These are phyloP conservation scores for Corylus heterophylla DNA, from an alignment of 306 rosid genomes.

Conservation along the genomic window DNA sequence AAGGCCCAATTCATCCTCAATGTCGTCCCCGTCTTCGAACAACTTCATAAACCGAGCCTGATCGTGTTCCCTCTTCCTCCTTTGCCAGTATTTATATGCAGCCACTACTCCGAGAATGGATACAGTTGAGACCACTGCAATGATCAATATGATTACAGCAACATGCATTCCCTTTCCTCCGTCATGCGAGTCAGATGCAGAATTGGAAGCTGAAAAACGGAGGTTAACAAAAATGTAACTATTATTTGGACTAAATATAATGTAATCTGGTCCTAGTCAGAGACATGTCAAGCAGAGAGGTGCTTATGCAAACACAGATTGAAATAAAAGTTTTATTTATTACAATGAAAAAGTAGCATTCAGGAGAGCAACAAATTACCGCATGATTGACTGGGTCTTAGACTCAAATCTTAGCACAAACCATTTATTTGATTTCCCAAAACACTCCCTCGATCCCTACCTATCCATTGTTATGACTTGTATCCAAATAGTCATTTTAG, in stretches of 20 bases:
- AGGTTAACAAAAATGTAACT: slow-evolving; percentile 3
- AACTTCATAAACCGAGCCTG: slow-evolving; percentile 77
- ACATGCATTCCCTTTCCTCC: slow-evolving; percentile 46
- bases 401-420: not conserved
- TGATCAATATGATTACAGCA: slow-evolving; percentile 47
- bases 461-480: not conserved
- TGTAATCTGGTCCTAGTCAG: not conserved
- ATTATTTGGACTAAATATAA: slow-evolving; percentile 6
- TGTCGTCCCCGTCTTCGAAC: slow-evolving; percentile 76
- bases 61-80: slow-evolving; percentile 65
- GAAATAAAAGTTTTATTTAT: not conserved
- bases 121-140: slow-evolving; percentile 32
- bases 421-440: not conserved
- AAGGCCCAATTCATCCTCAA: slow-evolving; percentile 68
- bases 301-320: not conserved
- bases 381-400: not conserved
- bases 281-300: slow-evolving; percentile 7
- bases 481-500: not conserved
- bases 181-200: slow-evolving; percentile 30
- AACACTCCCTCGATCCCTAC: not conserved
- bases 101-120: slow-evolving; percentile 40
- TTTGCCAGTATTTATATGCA: slow-evolving; percentile 73
- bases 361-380: not conserved
- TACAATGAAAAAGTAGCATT: not conserved
- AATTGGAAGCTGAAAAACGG: slow-evolving; percentile 45